Base-by-base conservation (phyloP, 371 early-diverging fungal genomes). In the Mortierella sp. region DNA sequence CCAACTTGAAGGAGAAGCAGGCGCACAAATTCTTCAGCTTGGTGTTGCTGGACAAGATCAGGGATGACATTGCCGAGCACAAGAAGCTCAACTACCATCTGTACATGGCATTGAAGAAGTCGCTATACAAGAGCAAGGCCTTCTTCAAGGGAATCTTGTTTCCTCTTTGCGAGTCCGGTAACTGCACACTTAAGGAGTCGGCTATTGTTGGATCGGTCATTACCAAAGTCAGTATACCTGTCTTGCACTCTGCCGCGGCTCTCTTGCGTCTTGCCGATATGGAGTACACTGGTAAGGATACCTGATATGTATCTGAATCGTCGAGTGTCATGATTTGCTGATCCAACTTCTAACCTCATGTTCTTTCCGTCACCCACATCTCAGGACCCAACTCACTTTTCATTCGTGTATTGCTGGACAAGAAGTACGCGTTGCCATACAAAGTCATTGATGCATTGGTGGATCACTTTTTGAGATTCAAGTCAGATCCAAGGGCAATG, bases 71-170 rank as follows among this genome's bases (percentile, higher is more conserved):
- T 83, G 85, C 86, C 8, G 94, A 94, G 47, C 95, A 91, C 79
- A 95, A 96, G 76, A 99, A 96, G 81, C 86, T 99, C 57, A 96
- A 96, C 80, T 94, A 94, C 69, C 98, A 99, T 72, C 81, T 94
- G 57, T 98, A 97, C 78, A 90, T 96, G 89, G 91, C 99, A 1
- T 81, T 98, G 51, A 98, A 98, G 70, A 98, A 98, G 86, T 88
- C 94, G 7, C 82, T 98, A 24, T 98, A 96, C 86, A 97, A 96
- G 81, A 97, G 97, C 34, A 92, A 94, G 21, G 96, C 98, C 13
- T 98, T 98, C 79, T 98, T 97, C 86, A 98, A 98, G 85, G 99
- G 99, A 40, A 86, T 98, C 57, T 71, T 98, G 62, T 91, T 98
- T 67, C 98, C 99, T 16, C 83, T 98, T n/a, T 96, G 96, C 81